These are phyloP conservation scores for Penicillium mononematosum DNA, from an alignment of 495 filamentous ascomycete species.

Conservation along the genomic window DNA sequence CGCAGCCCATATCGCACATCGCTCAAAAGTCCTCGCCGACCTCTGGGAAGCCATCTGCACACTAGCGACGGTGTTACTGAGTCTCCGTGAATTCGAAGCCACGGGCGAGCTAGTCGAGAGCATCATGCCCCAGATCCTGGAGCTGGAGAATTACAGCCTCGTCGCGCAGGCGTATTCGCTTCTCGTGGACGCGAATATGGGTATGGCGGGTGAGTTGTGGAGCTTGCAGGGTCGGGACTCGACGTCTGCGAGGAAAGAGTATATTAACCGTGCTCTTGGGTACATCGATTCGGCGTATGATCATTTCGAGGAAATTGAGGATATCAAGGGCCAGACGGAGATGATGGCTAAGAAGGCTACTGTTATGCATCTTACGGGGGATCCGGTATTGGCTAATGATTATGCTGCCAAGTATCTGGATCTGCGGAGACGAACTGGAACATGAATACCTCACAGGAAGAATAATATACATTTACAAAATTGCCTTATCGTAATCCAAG, in stretches of 20 bases:
- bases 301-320: conserved; percentile 70
- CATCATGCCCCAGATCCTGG: conserved; percentile 79
- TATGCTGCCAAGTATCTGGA: conserved; percentile 69
- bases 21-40: conserved; percentile 65
- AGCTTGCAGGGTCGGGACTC: conserved; percentile 22
- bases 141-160: conserved; percentile 65
- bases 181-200: conserved; percentile 83
- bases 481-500: neutral
- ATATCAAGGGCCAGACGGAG: conserved; percentile 72
- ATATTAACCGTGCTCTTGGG: conserved; percentile 62
- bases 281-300: conserved; percentile 66
- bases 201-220: conserved; percentile 62
- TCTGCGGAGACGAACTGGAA: conserved; percentile 42
- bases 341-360: conserved; percentile 86
- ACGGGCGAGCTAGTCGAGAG: conserved; percentile 65
- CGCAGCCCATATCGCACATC: conserved; percentile 74
- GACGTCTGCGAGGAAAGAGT: conserved; percentile 48
- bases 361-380: conserved; percentile 71
- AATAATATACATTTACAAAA: neutral
- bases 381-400: conserved; percentile 69
- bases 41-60: conserved; percentile 77
- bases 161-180: conserved; percentile 67
- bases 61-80: conserved; percentile 66
- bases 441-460: conserved; percentile 7
- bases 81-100: conserved; percentile 71